These are phyloP conservation scores for Euphrasia arctica DNA, from an alignment of 305 asterid species.

Conservation along the genomic window DNA sequence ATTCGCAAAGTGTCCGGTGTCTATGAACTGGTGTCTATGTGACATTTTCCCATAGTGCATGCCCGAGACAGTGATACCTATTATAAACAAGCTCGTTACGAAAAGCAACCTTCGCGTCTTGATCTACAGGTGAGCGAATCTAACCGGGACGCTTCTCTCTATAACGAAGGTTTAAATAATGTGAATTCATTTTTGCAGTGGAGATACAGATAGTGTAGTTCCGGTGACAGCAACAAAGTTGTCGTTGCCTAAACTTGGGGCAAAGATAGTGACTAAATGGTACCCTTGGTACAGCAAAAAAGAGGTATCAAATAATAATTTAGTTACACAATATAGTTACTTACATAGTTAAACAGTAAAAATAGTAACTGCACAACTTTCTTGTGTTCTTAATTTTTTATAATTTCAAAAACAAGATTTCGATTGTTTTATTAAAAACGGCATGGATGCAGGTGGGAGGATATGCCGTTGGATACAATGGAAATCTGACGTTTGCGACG, in stretches of 20 bases:
- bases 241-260: slow-evolving; percentile 37
- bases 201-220: slow-evolving; percentile 46
- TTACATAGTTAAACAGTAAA: no score
- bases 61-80: slow-evolving; percentile 36
- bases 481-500: slow-evolving; percentile 59
- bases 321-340: no score
- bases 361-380: no score
- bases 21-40: no score
- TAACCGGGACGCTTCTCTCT: no score
- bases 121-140: slow-evolving; percentile 31
- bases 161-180: neutral
- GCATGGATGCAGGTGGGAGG: slow-evolving; percentile 55
- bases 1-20: no score
- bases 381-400: no score
- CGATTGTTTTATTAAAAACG: neutral
- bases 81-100: slow-evolving; percentile 36
- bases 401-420: no score
- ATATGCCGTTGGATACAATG: slow-evolving; percentile 56
- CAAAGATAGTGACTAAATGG: slow-evolving; percentile 44
- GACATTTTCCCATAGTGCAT: no score
- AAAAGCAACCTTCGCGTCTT: slow-evolving; percentile 43
- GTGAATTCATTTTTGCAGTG: slow-evolving; percentile 33
- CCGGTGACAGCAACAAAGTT: slow-evolving; percentile 52
- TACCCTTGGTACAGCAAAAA: slow-evolving; percentile 46
- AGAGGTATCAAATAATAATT: neutral